Base-by-base conservation (phyloP, 495 filamentous ascomycete species). In the Xylaria venustula region DNA sequence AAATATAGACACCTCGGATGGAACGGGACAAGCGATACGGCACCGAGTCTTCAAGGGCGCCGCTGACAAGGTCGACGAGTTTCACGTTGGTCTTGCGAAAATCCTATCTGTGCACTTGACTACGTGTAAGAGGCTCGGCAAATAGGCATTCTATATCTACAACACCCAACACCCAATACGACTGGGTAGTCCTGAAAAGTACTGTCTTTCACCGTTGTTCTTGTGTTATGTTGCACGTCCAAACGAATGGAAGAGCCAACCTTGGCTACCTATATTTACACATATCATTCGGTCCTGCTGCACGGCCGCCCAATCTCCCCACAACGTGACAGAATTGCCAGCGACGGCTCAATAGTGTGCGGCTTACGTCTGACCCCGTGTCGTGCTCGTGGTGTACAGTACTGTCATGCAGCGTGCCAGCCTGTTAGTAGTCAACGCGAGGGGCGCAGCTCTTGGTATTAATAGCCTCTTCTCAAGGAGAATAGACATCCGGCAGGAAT, bases 251-350 rank as follows among this genome's bases (percentile, higher is more conserved):
- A 11, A 5, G 30, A 34, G 30, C 30, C 30, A 34, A 34, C 5
- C 30, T 34, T 11, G 11, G n/a, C n/a, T n/a, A n/a, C n/a, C 30
- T 11, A 34, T 34, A 34, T 11, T 5, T 34, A 34, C 5, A 11
- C 11, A 34, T 2, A 19, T 23, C 11, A 40, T 23, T n/a, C 22
- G 50, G 14, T 36, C 8, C 44, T 30, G 34, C 44, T 49, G 45
- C 20, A 58, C 42, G 28, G 20, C 12, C 54, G 46, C 32, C 45
- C 46, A 32, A 51, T 50, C 40, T 45, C 45, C 41, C 56, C 56
- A 41, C 56, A 59, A 42, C 17, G n/a, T 30, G n/a, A 26, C 0
- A 40, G 34, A 14, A 42, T 32, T 51, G 22, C 30, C 45, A 32
- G 25, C 32, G 36, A 48, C 7, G 6, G 8, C 17, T 2, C 26